phyloP scores from a whole-genome alignment of 768 basidiomycete species.

The Favolaschia claudopus region DNA sequence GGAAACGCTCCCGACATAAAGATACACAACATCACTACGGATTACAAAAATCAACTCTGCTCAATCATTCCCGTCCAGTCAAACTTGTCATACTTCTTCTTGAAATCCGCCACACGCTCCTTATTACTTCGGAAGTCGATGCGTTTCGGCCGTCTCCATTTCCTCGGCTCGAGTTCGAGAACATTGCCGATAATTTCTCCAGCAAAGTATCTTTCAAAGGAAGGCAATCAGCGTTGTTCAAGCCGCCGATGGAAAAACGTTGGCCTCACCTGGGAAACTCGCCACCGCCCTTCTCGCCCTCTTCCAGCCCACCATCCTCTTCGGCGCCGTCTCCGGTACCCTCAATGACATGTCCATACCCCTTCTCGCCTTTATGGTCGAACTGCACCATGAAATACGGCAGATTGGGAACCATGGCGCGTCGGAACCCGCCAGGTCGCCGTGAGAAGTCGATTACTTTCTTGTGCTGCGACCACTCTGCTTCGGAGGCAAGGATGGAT shows the following conservation, averaged over 20 bases:
- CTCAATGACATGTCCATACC: constrained; percentile 98
- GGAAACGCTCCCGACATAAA: no score
- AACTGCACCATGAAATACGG: constrained; percentile 99
- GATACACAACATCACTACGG: constrained; percentile 5
- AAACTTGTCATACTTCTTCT: constrained; percentile 76
- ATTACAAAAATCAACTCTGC: constrained; percentile 29
- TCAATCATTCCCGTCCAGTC: constrained; percentile 86
- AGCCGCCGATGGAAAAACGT: background rate
- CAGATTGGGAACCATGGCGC: constrained; percentile 94
- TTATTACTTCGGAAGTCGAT: constrained; percentile 76
- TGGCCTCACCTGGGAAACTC: constrained; percentile 82
- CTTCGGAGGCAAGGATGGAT: constrained; percentile 91
- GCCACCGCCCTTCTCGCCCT: constrained; percentile 90
- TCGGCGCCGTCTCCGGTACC: constrained; percentile 71
- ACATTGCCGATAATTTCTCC: constrained; percentile 94
- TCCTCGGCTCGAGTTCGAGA: constrained; percentile 84
- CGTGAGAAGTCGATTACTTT: constrained; percentile 94
- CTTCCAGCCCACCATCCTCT: constrained; percentile 61
- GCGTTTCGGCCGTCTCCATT: constrained; percentile 83
- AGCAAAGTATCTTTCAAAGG: constrained; percentile 80
- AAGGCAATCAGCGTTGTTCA: constrained; percentile 1
- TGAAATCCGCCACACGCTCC: constrained; percentile 73
- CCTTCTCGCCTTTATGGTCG: constrained; percentile 97
- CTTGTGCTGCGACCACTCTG: constrained; percentile 98
- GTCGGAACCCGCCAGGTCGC: constrained; percentile 91